A percentile compares a stretch with the other conserved stretches of the same genome.
phyloP scores from a whole-genome alignment of 2,329 filamentous ascomycete genomes.

The Claviceps citrina region DNA sequence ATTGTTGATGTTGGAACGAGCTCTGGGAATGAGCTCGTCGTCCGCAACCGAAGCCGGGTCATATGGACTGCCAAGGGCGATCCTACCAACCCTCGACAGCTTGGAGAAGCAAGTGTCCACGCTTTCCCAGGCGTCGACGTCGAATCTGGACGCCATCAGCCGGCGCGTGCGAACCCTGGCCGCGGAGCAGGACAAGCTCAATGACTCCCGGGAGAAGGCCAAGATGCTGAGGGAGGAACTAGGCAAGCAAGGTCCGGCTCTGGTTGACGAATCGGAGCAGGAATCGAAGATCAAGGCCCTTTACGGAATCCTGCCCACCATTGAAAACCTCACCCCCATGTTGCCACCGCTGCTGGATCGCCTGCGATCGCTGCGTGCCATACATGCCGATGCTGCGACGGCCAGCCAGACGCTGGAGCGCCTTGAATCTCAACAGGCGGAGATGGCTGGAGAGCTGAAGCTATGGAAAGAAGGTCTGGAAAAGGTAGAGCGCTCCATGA shows the following conservation, averaged over 20 bases:
- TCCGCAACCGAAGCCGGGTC: constrained; percentile 46
- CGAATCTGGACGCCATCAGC: constrained; percentile 57
- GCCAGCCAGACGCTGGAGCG: constrained; percentile 63
- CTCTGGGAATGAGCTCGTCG: constrained; percentile 62
- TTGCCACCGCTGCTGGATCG: constrained; percentile 76
- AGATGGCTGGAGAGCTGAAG: constrained; percentile 70
- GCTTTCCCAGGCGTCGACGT: constrained; percentile 55
- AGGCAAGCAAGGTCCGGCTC: constrained; percentile 28
- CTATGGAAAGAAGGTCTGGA: constrained; percentile 72
- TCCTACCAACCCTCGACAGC: constrained; percentile 67
- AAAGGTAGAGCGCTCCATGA: constrained; percentile 62
- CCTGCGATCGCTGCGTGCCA: constrained; percentile 63
- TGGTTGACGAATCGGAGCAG: constrained; percentile 48
- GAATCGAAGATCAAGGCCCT: constrained; percentile 79
- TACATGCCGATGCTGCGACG: constrained; percentile 75
- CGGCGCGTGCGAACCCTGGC: constrained; percentile 55
- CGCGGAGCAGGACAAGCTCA: constrained; percentile 56
- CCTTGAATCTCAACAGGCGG: constrained; percentile 64
- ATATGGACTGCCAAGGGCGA: constrained; percentile 45
- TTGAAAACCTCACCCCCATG: constrained; percentile 72
- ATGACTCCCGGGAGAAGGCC: constrained; percentile 47
- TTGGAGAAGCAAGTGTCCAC: constrained; percentile 69
- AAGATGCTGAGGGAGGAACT: constrained; percentile 47
- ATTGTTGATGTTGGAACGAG: constrained; percentile 62
- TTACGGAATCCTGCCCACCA: constrained; percentile 75